These are phyloP conservation scores for Hyphopichia pseudoburtonii DNA, from an alignment of 1,139 yeast species.

Conservation along the genomic window DNA sequence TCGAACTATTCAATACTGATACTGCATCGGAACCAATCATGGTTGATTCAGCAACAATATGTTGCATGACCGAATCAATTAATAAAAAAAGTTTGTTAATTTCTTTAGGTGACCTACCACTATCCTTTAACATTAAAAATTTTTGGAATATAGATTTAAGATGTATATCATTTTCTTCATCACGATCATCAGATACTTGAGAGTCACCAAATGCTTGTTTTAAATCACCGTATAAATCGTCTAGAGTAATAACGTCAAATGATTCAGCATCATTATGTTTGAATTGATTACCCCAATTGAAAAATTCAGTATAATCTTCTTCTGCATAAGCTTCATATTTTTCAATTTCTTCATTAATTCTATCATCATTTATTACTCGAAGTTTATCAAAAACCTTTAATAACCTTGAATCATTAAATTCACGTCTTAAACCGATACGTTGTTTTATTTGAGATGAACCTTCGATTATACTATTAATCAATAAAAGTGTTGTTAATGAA, in stretches of 20 bases:
- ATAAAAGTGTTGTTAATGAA: slow-evolving; percentile 43
- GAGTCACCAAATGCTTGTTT: slow-evolving; percentile 8
- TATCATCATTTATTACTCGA: slow-evolving; percentile 32
- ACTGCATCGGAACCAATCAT: slow-evolving; percentile 23
- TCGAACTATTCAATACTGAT: slow-evolving; percentile 29
- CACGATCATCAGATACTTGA: slow-evolving; percentile 7
- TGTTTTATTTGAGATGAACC: slow-evolving; percentile 30
- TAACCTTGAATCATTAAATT: slow-evolving; percentile 43
- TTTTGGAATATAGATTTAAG: slow-evolving; percentile 24
- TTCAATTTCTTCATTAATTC: slow-evolving; percentile 47
- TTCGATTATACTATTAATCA: slow-evolving; percentile 42
- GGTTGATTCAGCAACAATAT: slow-evolving; percentile 26
- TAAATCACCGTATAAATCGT: slow-evolving; percentile 20
- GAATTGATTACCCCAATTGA: slow-evolving; percentile 10
- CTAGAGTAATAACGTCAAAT: slow-evolving; percentile 17
- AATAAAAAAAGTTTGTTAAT: slow-evolving; percentile 24
- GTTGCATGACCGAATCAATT: slow-evolving; percentile 33
- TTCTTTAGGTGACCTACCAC: slow-evolving; percentile 22
- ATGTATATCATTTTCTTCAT: slow-evolving; percentile 6
- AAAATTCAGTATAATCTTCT: slow-evolving; percentile 34
- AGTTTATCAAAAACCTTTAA: slow-evolving; percentile 38
- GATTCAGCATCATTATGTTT: slow-evolving; percentile 11
- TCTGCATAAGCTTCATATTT: slow-evolving; percentile 42
- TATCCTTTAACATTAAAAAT: slow-evolving; percentile 24
- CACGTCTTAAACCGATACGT: slow-evolving; percentile 37